Evolutionary conservation across 192 early-diverging fungal genomes (phyloP).

Genomic region (Umbelopsis sp.): DNA sequence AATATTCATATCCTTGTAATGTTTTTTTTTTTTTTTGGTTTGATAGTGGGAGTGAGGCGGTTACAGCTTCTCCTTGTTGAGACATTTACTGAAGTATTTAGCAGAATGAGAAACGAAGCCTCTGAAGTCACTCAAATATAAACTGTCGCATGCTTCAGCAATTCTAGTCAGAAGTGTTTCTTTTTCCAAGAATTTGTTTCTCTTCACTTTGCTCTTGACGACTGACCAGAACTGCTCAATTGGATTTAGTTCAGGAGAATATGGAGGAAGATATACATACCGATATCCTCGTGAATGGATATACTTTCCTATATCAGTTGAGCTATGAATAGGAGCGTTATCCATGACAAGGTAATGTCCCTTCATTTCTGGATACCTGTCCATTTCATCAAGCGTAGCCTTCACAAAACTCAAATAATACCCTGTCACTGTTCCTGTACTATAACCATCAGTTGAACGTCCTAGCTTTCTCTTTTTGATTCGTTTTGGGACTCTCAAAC

Average conservation of each 20-base stretch:
- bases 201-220: slow-evolving; percentile 27
- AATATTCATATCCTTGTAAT: too few relatives aligned
- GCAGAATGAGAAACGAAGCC: slow-evolving; percentile 24
- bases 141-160: slow-evolving; percentile 21
- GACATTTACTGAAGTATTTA: slow-evolving; percentile 9
- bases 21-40: too few relatives aligned
- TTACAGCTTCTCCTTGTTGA: slow-evolving; percentile 19
- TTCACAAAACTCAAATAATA: slow-evolving; percentile 22
- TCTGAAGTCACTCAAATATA: slow-evolving; percentile 20
- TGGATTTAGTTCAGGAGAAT: slow-evolving; percentile 37
- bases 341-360: slow-evolving; percentile 30
- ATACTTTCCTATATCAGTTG: slow-evolving; percentile 24
- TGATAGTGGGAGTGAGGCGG: too few relatives aligned
- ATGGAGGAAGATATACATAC: slow-evolving; percentile 31
- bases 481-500: slow-evolving; percentile 18
- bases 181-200: slow-evolving; percentile 28
- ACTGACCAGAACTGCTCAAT: slow-evolving; percentile 38
- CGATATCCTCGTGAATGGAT: slow-evolving; percentile 26
- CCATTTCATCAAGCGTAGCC: slow-evolving; percentile 27
- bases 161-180: slow-evolving; percentile 16
- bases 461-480: slow-evolving; percentile 24
- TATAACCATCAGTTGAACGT: neutral
- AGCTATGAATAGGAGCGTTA: slow-evolving; percentile 29
- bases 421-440: slow-evolving; percentile 17
- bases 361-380: slow-evolving; percentile 28